Percentiles rank a stretch among this genome's conserved stretches.
Evolutionary conservation across 2,329 filamentous ascomycete species (phyloP).

Genomic region (Fusarium sp.): DNA sequence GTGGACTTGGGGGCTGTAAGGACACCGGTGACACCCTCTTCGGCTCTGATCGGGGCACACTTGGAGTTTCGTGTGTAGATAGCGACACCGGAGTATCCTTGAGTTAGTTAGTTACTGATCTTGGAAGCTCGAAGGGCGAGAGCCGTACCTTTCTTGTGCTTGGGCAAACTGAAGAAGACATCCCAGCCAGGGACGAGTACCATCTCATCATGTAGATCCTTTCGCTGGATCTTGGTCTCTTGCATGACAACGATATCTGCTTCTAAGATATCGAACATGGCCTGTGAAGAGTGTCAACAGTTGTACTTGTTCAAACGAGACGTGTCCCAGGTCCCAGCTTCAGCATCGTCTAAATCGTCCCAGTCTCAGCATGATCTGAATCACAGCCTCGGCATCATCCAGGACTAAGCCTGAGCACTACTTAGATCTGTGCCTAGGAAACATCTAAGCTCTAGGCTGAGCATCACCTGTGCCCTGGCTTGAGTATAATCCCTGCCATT

Average conservation of each 20-base stretch:
- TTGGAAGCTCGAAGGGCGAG: neutral
- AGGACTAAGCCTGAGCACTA: neutral
- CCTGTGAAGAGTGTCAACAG: conserved; percentile 53
- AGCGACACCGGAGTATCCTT: conserved; percentile 93
- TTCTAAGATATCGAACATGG: conserved; percentile 94
- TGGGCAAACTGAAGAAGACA: conserved; percentile 91
- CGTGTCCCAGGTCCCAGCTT: neutral
- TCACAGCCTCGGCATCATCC: neutral
- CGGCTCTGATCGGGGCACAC: conserved; percentile 85
- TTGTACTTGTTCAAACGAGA: neutral
- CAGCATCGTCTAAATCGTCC: neutral
- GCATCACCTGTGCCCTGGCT: neutral
- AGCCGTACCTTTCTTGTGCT: conserved; percentile 82
- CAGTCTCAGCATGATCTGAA: neutral
- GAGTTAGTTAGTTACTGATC: neutral
- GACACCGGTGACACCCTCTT: conserved; percentile 90
- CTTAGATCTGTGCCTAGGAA: neutral
- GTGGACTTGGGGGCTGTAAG: conserved; percentile 76
- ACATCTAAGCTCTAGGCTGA: neutral
- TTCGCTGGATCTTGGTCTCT: conserved; percentile 94
- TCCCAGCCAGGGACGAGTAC: conserved; percentile 95
- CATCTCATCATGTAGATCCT: conserved; percentile 94
- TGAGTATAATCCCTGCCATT: neutral
- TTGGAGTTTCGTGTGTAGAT: conserved; percentile 90
- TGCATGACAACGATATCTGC: conserved; percentile 95